Conservation (phyloP, 208 protist species). For the Acanthamoeba lenticulata region DNA sequence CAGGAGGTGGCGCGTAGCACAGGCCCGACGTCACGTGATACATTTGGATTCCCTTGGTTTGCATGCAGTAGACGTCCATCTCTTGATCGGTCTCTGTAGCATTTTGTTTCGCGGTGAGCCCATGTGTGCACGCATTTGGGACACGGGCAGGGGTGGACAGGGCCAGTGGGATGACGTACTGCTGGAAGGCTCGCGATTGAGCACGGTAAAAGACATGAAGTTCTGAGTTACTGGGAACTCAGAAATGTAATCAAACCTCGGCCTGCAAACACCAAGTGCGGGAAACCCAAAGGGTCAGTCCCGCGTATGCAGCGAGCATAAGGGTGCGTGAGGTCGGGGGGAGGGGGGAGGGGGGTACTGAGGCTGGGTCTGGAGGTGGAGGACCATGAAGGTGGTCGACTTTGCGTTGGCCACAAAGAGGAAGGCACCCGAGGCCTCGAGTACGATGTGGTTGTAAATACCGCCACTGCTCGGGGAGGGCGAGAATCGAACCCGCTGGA, state of each 20-base stretch:
- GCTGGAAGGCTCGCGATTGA: not conserved
- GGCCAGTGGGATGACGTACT: not conserved
- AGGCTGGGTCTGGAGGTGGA: slow-evolving; percentile 44
- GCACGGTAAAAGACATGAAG: slow-evolving; percentile 6
- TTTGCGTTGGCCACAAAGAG: slow-evolving; percentile 61
- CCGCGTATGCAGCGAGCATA: not conserved
- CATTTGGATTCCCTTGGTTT: slow-evolving; percentile 68
- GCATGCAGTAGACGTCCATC: slow-evolving; percentile 52
- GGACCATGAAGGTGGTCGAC: slow-evolving; percentile 18
- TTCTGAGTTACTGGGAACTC: slow-evolving; percentile 20
- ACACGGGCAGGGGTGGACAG: not conserved
- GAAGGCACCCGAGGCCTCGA: slow-evolving; percentile 25
- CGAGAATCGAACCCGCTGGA: not conserved
- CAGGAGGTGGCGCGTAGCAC: not conserved
- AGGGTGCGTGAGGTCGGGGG: not conserved
- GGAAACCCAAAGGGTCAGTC: not conserved
- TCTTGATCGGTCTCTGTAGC: not conserved
- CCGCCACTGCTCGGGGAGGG: not conserved
- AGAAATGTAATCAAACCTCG: slow-evolving; percentile 24
- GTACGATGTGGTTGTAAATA: slow-evolving; percentile 36
- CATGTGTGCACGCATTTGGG: too few relatives aligned
- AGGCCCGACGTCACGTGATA: slow-evolving; percentile 20
- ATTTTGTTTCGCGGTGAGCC: too few relatives aligned
- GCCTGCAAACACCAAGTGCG: not conserved
- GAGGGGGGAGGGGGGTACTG: not conserved